Percentiles rank a stretch among this genome's conserved stretches.
These are phyloP conservation scores for Hippophae tibetana DNA, from an alignment of 306 rosid species.

Conservation along the genomic window DNA sequence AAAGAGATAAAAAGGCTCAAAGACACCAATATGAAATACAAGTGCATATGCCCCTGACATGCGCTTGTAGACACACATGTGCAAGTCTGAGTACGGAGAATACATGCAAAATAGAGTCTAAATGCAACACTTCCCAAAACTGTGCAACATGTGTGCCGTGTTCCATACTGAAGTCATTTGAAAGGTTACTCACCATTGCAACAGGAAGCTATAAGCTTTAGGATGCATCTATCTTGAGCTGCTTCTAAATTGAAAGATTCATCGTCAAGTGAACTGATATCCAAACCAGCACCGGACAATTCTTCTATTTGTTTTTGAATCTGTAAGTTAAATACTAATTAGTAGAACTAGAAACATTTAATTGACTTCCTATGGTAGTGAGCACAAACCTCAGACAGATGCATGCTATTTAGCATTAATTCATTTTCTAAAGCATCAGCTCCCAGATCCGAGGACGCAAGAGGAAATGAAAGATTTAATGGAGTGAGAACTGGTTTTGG, in stretches of 20 bases:
- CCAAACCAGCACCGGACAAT: slow-evolving; percentile 50
- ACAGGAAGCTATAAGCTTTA: slow-evolving; percentile 91
- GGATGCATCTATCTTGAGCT: slow-evolving; percentile 88
- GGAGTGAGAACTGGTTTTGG: slow-evolving; percentile 80
- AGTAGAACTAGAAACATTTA: slow-evolving; percentile 7
- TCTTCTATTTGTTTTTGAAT: slow-evolving; percentile 68
- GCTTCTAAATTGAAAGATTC: slow-evolving; percentile 77
- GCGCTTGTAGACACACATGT: too few relatives aligned
- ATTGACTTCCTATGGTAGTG: slow-evolving; percentile 9
- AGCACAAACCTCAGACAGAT: slow-evolving; percentile 58
- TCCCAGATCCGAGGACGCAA: slow-evolving; percentile 87
- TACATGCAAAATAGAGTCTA: too few relatives aligned
- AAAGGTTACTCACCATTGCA: slow-evolving; percentile 55
- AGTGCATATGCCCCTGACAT: too few relatives aligned
- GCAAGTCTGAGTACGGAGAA: too few relatives aligned
- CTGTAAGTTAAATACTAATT: slow-evolving; percentile 33
- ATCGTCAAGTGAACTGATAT: slow-evolving; percentile 59
- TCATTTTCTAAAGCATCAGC: slow-evolving; percentile 78
- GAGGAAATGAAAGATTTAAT: slow-evolving; percentile 71
- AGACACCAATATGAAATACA: background rate
- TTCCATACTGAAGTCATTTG: background rate
- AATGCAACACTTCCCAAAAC: too few relatives aligned
- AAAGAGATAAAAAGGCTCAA: slow-evolving; percentile 9
- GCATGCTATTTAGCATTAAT: slow-evolving; percentile 67
- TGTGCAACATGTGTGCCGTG: too few relatives aligned